Evolutionary conservation across 2,329 filamentous ascomycete species (phyloP), one percentile per base, ranked within the genome.

Genomic region (Cladosporium oxysporum): DNA sequence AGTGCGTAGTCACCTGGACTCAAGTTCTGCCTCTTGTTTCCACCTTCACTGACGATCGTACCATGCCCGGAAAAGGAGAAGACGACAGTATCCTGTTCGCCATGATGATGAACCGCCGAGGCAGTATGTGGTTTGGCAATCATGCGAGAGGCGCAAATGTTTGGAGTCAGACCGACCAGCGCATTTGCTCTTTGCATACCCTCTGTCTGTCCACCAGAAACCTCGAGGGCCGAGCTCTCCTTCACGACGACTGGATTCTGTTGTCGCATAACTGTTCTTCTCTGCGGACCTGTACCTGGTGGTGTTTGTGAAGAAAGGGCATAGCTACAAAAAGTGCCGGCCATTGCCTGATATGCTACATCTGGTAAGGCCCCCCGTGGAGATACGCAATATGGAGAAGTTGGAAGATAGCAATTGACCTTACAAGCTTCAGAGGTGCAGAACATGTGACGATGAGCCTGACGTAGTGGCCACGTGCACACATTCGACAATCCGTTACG

Each of bases 81-180:
- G 59, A 91, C 83, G 62, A 92, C 88, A 8, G 88, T 88, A 69
- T 92, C 89, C 82, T 91, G 87, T 73, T 88, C 84, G 64, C 88
- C 89, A 71, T 91, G 88, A 71, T 92, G 90, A 69, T 90, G 88
- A 26, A 92, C 81, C 6, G 85, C 83, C 0, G 87, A 88, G 2
- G 83, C 78, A 31, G 86, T 87, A 62, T 85, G 83, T 7, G 89
- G 87, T 69, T 87, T 85, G 2, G 88, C 85, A 47, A 88, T 84
- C 85, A 79, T 77, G 86, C 88, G 83, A 55, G 87, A 87, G 33
- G 88, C 88, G 74, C 89, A 91, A 77, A 92, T 84, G 67, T 84
- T 85, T 67, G 89, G 85, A 63, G 85, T 88, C 75, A 87, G 84
- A 73, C 85, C 83, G 55, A 89, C 82, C 58, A 92, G 83, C n/a